Evolutionary conservation across 148 eudicot genomes (phyloP).

Genomic region (Chenopodium quinoa): DNA sequence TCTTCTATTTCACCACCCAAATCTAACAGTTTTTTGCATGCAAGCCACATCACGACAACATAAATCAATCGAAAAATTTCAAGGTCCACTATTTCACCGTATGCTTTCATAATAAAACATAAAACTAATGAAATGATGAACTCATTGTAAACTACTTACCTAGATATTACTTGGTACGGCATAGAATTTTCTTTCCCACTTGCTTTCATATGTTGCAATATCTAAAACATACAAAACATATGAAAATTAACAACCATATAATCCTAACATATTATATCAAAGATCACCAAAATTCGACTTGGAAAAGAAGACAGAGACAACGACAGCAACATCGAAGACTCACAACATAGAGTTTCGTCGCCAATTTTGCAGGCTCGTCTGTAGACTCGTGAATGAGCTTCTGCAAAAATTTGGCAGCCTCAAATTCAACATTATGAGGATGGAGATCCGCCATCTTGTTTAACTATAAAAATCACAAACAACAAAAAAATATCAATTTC

Average conservation of each 20-base stretch:
- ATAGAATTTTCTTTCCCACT: conserved; percentile 91
- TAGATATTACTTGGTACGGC: conserved; percentile 97
- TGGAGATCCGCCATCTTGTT: conserved; percentile 53
- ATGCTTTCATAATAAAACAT: no score
- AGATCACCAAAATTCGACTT: background rate
- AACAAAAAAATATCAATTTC: background rate
- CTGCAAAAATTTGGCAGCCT: conserved; percentile 93
- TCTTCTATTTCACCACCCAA: background rate
- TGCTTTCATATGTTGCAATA: conserved; percentile 92
- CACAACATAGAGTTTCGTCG: conserved; percentile 88
- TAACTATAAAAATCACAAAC: background rate
- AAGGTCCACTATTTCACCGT: no score
- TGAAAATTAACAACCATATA: background rate
- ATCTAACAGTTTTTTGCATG: no score
- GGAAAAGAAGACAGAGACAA: conserved; percentile 6
- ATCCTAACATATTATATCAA: background rate
- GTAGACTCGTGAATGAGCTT: conserved; percentile 96
- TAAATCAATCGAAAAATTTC: background rate
- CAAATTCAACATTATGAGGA: conserved; percentile 81
- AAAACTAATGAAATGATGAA: background rate
- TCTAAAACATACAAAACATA: conserved; percentile 37
- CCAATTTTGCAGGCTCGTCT: conserved; percentile 94
- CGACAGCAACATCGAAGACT: conserved; percentile 26
- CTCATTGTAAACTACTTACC: conserved; percentile 35
- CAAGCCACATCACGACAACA: background rate